Evolutionary conservation across 352 stramenopile genomes (phyloP).

Genomic region (Paralagenidium karlingii): DNA sequence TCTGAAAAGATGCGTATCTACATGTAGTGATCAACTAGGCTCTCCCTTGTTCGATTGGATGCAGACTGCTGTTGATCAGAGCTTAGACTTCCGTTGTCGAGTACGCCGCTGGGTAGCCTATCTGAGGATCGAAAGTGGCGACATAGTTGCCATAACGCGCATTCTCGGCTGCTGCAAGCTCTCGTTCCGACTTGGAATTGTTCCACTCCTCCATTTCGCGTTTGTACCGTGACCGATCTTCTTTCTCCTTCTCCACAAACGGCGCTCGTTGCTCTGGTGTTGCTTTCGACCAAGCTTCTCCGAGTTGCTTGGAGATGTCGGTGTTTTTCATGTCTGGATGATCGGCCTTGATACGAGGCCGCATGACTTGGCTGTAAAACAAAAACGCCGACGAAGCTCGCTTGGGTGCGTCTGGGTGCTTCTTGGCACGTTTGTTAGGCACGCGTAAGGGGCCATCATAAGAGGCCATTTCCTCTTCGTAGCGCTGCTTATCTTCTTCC

Average conservation of each 20-base stretch:
- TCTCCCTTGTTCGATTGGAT: too few species aligned
- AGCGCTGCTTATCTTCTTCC: constrained; percentile 89
- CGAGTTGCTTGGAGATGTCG: constrained; percentile 91
- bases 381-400: constrained; percentile 91
- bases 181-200: constrained; percentile 66
- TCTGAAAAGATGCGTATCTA: too few species aligned
- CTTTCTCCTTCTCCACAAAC: constrained; percentile 88
- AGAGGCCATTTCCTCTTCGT: constrained; percentile 88
- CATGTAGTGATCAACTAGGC: too few species aligned
- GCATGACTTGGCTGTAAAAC: constrained; percentile 89
- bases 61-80: too few species aligned
- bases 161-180: constrained; percentile 73
- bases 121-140: too few species aligned
- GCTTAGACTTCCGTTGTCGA: constrained; percentile 54
- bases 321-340: constrained; percentile 94
- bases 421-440: constrained; percentile 91
- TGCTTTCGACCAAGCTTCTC: constrained; percentile 87
- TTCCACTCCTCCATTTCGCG: constrained; percentile 89
- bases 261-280: constrained; percentile 84
- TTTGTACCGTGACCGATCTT: constrained; percentile 88
- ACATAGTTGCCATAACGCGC: constrained; percentile 77
- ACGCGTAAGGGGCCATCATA: constrained; percentile 87
- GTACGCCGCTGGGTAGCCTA: constrained; percentile 60
- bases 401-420: constrained; percentile 90
- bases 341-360: constrained; percentile 80